Conservation (phyloP, 1,139 yeast species). For the Suhomyces ambrosiae region DNA sequence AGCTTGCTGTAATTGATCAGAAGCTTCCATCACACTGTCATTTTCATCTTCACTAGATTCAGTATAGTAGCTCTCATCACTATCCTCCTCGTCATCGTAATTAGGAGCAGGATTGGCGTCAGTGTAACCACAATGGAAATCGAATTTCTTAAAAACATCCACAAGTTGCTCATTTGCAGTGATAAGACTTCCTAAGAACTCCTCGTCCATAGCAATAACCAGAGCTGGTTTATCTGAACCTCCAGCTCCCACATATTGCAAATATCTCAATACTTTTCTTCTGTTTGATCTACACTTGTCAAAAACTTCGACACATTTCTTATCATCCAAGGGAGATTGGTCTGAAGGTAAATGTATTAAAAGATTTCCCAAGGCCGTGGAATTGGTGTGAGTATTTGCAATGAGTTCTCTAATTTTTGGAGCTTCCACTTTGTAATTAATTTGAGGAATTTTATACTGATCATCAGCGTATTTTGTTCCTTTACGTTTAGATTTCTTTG, state of each 20-base stretch:
- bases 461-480: constrained; percentile 49
- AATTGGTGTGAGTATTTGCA: constrained; percentile 75
- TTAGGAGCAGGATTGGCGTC: constrained; percentile 40
- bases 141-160: constrained; percentile 67
- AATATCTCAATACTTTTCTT: constrained; percentile 73
- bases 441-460: constrained; percentile 63
- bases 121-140: constrained; percentile 45
- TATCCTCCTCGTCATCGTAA: constrained; percentile 30
- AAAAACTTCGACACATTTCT: constrained; percentile 60
- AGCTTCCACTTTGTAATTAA: constrained; percentile 69
- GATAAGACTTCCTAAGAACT: constrained; percentile 79
- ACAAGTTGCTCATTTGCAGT: constrained; percentile 91
- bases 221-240: constrained; percentile 33
- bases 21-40: constrained; percentile 22
- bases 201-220: constrained; percentile 57
- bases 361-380: constrained; percentile 71
- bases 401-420: constrained; percentile 70
- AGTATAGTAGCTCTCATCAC: constrained; percentile 47
- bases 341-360: constrained; percentile 57
- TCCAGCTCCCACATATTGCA: constrained; percentile 74
- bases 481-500: constrained; percentile 11
- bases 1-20: constrained; percentile 14
- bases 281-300: constrained; percentile 76
- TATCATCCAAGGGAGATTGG: constrained; percentile 63
- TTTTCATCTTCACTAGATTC: constrained; percentile 44